A percentile compares a stretch with the other conserved stretches of the same genome.
phyloP scores from a whole-genome alignment of 495 filamentous ascomycete species.

The Trichoderma erinaceum region DNA sequence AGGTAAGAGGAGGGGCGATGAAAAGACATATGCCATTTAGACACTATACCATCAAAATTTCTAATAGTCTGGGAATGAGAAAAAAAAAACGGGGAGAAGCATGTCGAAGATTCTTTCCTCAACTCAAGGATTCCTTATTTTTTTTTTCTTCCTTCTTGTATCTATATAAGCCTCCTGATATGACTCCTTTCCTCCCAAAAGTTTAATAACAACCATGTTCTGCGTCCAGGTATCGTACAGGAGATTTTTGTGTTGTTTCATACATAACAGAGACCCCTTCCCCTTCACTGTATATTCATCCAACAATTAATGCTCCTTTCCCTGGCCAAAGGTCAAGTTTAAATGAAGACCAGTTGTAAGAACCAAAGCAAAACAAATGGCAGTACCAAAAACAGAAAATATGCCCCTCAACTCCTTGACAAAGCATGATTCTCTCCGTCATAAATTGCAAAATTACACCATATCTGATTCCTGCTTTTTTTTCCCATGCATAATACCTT shows the following conservation, averaged over 20 bases:
- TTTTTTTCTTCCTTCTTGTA: background rate
- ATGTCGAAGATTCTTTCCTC: background rate
- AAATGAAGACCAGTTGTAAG: background rate
- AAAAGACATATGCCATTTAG: background rate
- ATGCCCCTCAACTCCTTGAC: background rate
- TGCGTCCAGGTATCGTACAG: background rate
- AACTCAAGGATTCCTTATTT: background rate
- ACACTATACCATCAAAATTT: background rate
- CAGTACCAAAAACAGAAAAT: background rate
- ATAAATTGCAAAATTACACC: background rate
- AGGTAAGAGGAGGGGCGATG: conserved; percentile 8
- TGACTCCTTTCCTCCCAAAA: background rate
- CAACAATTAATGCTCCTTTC: background rate
- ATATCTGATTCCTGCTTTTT: background rate
- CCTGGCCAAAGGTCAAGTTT: background rate
- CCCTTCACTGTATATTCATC: background rate
- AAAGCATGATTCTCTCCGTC: background rate
- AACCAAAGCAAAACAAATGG: background rate
- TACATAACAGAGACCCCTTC: background rate
- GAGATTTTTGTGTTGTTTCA: background rate
- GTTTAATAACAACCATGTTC: conserved; percentile 6
- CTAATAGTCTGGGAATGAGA: background rate
- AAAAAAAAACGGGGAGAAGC: background rate
- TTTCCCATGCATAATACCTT: background rate
- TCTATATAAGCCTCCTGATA: background rate